Percentiles rank a stretch among this genome's conserved stretches.
Conservation (phyloP, 768 basidiomycete species). For the Hypholoma fasciculare region DNA sequence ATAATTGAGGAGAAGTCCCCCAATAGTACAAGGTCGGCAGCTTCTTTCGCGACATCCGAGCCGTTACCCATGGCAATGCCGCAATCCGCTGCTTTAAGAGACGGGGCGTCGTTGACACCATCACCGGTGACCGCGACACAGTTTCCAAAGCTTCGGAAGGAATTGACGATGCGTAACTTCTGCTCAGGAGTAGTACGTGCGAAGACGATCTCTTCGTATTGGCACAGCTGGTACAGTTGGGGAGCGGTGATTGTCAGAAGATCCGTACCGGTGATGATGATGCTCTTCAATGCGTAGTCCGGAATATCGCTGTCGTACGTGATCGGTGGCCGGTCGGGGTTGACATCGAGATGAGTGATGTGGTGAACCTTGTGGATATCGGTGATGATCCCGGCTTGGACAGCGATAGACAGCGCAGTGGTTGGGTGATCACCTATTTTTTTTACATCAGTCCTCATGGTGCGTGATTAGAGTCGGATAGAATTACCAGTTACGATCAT, state of each 20-base stretch:
- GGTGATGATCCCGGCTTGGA: slow-evolving; percentile 59
- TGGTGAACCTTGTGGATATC: slow-evolving; percentile 35
- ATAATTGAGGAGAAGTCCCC: slow-evolving; percentile 69
- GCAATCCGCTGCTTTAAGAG: slow-evolving; percentile 59
- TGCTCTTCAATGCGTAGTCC: slow-evolving; percentile 26
- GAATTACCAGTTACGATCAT: slow-evolving; percentile 57
- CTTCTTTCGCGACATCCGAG: slow-evolving; percentile 54
- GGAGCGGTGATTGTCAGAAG: slow-evolving; percentile 31
- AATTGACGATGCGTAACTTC: slow-evolving; percentile 64
- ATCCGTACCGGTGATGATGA: slow-evolving; percentile 44
- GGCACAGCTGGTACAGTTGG: slow-evolving; percentile 32
- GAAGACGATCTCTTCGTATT: slow-evolving; percentile 55
- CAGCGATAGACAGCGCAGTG: slow-evolving; percentile 64
- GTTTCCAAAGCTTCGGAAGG: slow-evolving; percentile 49
- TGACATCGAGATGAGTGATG: slow-evolving; percentile 34
- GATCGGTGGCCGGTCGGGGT: slow-evolving; percentile 17
- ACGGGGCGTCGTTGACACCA: slow-evolving; percentile 62
- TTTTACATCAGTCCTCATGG: slow-evolving; percentile 14
- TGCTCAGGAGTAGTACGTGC: slow-evolving; percentile 65
- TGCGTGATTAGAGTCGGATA: not conserved
- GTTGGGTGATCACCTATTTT: slow-evolving; percentile 47
- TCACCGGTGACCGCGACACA: slow-evolving; percentile 69
- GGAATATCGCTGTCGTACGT: slow-evolving; percentile 31
- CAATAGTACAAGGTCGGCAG: slow-evolving; percentile 63
- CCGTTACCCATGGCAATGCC: slow-evolving; percentile 61